These are phyloP conservation scores for Madurella mycetomatis DNA, from an alignment of 2,329 filamentous ascomycete genomes.

Conservation along the genomic window DNA sequence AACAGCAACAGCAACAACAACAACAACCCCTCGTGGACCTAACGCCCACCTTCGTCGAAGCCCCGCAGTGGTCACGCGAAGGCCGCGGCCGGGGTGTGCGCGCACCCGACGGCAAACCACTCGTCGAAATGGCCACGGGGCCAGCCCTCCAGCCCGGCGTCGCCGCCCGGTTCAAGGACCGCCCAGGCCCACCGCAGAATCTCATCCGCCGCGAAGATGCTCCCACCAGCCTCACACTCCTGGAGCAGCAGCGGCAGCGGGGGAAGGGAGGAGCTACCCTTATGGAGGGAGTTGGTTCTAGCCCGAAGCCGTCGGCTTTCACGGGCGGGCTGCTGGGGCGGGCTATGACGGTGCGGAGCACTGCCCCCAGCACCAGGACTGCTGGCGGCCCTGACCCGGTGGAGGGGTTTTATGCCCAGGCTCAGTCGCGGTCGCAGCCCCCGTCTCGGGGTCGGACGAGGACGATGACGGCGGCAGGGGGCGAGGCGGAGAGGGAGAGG, in stretches of 20 bases:
- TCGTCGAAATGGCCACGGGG: constrained; percentile 26
- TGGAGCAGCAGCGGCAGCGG: constrained; percentile 12
- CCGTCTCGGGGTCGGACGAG: constrained; percentile 3
- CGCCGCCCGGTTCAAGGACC: background rate
- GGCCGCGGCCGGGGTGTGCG: constrained; percentile 21
- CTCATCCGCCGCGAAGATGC: constrained; percentile 4
- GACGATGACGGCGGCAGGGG: background rate
- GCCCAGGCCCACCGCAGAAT: constrained; percentile 10
- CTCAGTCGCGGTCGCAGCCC: background rate
- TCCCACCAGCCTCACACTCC: background rate
- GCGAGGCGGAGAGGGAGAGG: constrained; percentile 3
- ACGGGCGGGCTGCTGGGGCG: background rate
- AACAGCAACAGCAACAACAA: constrained; percentile 36
- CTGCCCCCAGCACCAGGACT: background rate
- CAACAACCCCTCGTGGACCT: constrained; percentile 28
- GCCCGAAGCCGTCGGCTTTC: background rate
- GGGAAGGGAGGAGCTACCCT: background rate
- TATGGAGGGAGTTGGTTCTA: background rate
- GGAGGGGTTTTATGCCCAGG: background rate
- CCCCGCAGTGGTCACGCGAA: constrained; percentile 26
- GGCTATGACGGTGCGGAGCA: constrained; percentile 15
- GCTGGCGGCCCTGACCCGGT: background rate
- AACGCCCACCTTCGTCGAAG: constrained; percentile 22
- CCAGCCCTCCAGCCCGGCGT: constrained; percentile 4
- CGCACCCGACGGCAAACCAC: constrained; percentile 17